A percentile compares a stretch with the other conserved stretches of the same genome.
phyloP scores from a whole-genome alignment of 768 basidiomycete species.

The Psilocybe tampanensis region DNA sequence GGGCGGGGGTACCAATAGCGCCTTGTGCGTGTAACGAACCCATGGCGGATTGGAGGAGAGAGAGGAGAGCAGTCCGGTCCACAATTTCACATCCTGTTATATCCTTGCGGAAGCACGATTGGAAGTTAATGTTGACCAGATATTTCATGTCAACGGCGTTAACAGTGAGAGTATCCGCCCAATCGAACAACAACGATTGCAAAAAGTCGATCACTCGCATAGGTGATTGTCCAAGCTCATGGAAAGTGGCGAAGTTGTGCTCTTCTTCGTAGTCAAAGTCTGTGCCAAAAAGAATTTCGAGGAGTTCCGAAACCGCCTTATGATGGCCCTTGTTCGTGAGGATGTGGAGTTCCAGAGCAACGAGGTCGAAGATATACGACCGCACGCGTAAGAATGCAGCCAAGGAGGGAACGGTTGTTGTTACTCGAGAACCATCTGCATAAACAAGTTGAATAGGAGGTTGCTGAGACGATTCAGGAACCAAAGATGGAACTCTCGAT shows the following conservation, averaged over 20 bases:
- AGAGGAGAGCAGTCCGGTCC: constrained; percentile 71
- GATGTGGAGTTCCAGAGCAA: constrained; percentile 87
- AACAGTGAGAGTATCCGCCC: constrained; percentile 75
- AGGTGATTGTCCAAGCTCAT: constrained; percentile 79
- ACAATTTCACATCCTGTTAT: constrained; percentile 80
- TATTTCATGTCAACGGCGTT: constrained; percentile 63
- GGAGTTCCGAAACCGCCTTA: constrained; percentile 71
- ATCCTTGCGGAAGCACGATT: constrained; percentile 69
- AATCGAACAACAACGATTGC: constrained; percentile 85
- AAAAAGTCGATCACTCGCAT: constrained; percentile 87
- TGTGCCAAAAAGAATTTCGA: constrained; percentile 81
- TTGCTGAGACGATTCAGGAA: constrained; percentile 50
- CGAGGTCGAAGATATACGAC: constrained; percentile 82
- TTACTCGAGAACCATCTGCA: constrained; percentile 67
- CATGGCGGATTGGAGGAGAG: constrained; percentile 63
- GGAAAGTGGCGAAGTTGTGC: constrained; percentile 58
- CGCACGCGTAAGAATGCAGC: constrained; percentile 81
- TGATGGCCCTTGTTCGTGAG: constrained; percentile 77
- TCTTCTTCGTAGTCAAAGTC: constrained; percentile 55
- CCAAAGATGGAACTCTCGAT: constrained; percentile 68
- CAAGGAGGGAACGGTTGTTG: constrained; percentile 68
- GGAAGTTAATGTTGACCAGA: constrained; percentile 65
- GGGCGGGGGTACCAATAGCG: constrained; percentile 58
- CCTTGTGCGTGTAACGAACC: constrained; percentile 70
- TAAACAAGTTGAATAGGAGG: constrained; percentile 67